A percentile compares a stretch with the other conserved stretches of the same genome.
phyloP scores from a whole-genome alignment of 2,329 filamentous ascomycete genomes.

The Tolypocladium nubicola region DNA sequence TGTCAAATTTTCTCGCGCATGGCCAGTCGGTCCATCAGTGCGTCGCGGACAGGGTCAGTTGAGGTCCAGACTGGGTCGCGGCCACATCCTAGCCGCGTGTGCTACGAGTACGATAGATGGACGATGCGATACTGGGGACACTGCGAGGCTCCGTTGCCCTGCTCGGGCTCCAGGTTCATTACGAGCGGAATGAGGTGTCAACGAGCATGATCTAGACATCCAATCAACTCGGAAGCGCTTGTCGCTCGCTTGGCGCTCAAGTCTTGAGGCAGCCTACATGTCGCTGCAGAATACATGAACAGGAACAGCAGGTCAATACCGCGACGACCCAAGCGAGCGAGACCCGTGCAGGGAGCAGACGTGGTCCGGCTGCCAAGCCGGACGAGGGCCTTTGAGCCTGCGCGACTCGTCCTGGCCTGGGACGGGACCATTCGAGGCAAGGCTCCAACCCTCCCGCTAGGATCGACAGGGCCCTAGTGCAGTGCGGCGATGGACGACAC shows the following conservation, averaged over 20 bases:
- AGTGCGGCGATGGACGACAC: background rate
- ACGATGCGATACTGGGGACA: no score
- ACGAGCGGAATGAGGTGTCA: background rate
- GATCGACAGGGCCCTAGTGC: background rate
- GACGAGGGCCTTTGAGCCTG: background rate
- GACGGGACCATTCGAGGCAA: background rate
- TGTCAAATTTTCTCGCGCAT: background rate
- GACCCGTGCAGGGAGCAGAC: background rate
- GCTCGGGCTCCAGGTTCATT: background rate
- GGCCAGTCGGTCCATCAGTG: background rate
- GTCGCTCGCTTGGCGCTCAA: background rate
- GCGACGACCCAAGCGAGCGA: background rate
- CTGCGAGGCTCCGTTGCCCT: background rate
- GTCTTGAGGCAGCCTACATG: background rate
- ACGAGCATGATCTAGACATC: background rate
- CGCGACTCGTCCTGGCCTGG: background rate
- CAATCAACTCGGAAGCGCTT: no score
- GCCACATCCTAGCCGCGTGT: background rate
- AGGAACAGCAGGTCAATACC: background rate
- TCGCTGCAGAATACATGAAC: background rate
- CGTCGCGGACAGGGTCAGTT: background rate
- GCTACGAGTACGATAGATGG: background rate
- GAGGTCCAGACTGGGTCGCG: background rate
- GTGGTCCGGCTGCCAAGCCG: background rate
- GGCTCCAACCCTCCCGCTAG: background rate